These are phyloP conservation scores for Lablab purpureus DNA, from an alignment of 306 rosid species.

Conservation along the genomic window DNA sequence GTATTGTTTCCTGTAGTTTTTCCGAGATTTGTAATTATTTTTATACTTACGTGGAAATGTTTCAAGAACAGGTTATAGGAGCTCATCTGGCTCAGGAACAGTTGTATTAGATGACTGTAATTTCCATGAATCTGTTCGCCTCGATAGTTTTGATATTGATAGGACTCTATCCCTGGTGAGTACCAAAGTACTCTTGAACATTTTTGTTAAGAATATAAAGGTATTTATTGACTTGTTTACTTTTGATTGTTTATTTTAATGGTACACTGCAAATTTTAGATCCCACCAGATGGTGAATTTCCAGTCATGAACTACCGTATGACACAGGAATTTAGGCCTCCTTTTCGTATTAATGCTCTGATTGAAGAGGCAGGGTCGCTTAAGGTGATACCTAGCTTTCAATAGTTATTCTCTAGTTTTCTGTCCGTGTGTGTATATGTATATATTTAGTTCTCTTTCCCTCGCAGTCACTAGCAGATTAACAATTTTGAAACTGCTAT, in stretches of 20 bases:
- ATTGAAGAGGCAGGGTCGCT: slow-evolving; percentile 77
- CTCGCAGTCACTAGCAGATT: background rate
- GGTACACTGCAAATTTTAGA: slow-evolving; percentile 51
- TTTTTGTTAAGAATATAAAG: background rate
- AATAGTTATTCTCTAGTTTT: background rate
- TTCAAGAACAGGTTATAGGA: slow-evolving; percentile 67
- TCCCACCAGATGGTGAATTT: slow-evolving; percentile 88
- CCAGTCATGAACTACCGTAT: slow-evolving; percentile 90
- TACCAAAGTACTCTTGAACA: slow-evolving; percentile 36
- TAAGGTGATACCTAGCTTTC: slow-evolving; percentile 59
- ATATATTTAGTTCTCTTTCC: background rate
- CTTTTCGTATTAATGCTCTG: slow-evolving; percentile 78
- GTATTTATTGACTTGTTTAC: slow-evolving; percentile 12
- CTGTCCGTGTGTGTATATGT: background rate
- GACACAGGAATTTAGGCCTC: slow-evolving; percentile 89
- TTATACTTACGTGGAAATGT: slow-evolving; percentile 40
- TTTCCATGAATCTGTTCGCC: slow-evolving; percentile 92
- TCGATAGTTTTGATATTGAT: slow-evolving; percentile 76
- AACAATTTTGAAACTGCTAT: slow-evolving; percentile 33
- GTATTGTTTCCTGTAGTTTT: slow-evolving; percentile 42
- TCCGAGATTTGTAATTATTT: slow-evolving; percentile 6
- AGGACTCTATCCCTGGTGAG: slow-evolving; percentile 81
- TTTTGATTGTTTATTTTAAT: slow-evolving; percentile 35
- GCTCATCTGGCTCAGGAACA: slow-evolving; percentile 72
- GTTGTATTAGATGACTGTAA: slow-evolving; percentile 89